phyloP scores from a whole-genome alignment of 2,329 filamentous ascomycete species.

The Fusarium begoniae region DNA sequence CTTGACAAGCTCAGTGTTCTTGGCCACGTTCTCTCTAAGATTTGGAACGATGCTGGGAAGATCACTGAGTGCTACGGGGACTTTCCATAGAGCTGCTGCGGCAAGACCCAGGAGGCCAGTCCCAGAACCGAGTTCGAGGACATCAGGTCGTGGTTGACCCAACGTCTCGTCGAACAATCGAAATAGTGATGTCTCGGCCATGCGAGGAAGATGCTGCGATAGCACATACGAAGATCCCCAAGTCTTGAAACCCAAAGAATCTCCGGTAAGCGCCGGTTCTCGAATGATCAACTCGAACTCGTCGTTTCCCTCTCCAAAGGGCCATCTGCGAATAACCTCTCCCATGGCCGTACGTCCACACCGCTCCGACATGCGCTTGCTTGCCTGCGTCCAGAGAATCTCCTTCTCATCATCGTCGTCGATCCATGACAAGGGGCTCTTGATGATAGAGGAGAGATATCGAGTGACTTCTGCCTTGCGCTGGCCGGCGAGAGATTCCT shows the following conservation, averaged over 20 bases:
- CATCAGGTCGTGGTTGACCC: constrained; percentile 45
- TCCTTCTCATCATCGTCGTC: constrained; percentile 72
- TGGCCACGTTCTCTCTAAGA: constrained; percentile 74
- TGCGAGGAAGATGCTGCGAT: constrained; percentile 71
- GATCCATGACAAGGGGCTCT: constrained; percentile 75
- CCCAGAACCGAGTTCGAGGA: constrained; percentile 87
- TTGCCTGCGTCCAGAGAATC: constrained; percentile 79
- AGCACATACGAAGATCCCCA: constrained; percentile 93
- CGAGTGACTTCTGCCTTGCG: constrained; percentile 64
- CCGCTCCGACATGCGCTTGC: constrained; percentile 81
- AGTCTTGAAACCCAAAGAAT: constrained; percentile 91
- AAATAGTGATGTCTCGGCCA: constrained; percentile 56
- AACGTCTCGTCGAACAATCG: constrained; percentile 54
- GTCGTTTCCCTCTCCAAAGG: constrained; percentile 52
- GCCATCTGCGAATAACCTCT: constrained; percentile 65
- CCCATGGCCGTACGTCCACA: constrained; percentile 77
- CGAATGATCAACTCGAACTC: constrained; percentile 75
- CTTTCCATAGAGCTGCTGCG: constrained; percentile 76
- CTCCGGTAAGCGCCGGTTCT: constrained; percentile 87
- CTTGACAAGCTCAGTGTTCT: constrained; percentile 68
- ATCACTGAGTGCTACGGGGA: constrained; percentile 80
- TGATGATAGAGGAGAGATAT: constrained; percentile 76
- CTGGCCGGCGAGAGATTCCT: constrained; percentile 52
- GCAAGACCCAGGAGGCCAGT: constrained; percentile 92
- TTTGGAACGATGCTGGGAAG: constrained; percentile 86